These are phyloP conservation scores for Stagonosporopsis chrysanthemi DNA, from an alignment of 2,329 filamentous ascomycete species.

Conservation along the genomic window DNA sequence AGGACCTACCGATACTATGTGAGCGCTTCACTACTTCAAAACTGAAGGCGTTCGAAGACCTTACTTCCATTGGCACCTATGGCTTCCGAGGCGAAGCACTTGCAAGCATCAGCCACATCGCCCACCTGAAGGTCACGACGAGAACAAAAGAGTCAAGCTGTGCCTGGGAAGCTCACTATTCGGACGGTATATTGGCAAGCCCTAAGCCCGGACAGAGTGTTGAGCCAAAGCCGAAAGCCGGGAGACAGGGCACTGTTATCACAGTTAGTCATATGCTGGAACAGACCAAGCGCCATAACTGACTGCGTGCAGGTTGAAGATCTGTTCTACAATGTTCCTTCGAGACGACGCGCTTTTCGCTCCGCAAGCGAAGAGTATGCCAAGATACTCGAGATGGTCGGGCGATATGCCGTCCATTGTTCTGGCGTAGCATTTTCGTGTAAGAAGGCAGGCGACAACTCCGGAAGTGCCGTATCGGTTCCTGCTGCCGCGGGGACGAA, in stretches of 20 bases:
- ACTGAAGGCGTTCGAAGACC: slow-evolving; percentile 89
- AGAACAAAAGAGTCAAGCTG: slow-evolving; percentile 87
- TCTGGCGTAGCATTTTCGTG: slow-evolving; percentile 91
- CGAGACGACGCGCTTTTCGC: slow-evolving; percentile 84
- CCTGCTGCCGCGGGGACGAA: slow-evolving; percentile 73
- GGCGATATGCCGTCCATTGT: slow-evolving; percentile 92
- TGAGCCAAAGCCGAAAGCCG: slow-evolving; percentile 87
- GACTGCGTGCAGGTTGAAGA: slow-evolving; percentile 73
- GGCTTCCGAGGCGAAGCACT: slow-evolving; percentile 97
- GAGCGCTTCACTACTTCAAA: slow-evolving; percentile 98
- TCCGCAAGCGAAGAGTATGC: slow-evolving; percentile 95
- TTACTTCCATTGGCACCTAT: slow-evolving; percentile 89
- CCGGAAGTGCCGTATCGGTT: slow-evolving; percentile 77
- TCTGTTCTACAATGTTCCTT: slow-evolving; percentile 95
- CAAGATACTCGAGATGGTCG: slow-evolving; percentile 95
- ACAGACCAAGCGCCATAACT: slow-evolving; percentile 1
- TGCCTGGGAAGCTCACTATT: slow-evolving; percentile 90
- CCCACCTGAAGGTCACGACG: slow-evolving; percentile 92
- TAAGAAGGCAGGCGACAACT: slow-evolving; percentile 92
- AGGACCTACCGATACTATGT: slow-evolving; percentile 89
- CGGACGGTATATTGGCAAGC: slow-evolving; percentile 79
- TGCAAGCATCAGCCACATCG: slow-evolving; percentile 97
- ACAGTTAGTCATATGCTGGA: slow-evolving; percentile 60
- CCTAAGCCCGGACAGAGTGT: slow-evolving; percentile 86
- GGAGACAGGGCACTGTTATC: slow-evolving; percentile 90